These are phyloP conservation scores for Musa schizocarpa DNA, from an alignment of 176 grass and related monocot species.

Conservation along the genomic window DNA sequence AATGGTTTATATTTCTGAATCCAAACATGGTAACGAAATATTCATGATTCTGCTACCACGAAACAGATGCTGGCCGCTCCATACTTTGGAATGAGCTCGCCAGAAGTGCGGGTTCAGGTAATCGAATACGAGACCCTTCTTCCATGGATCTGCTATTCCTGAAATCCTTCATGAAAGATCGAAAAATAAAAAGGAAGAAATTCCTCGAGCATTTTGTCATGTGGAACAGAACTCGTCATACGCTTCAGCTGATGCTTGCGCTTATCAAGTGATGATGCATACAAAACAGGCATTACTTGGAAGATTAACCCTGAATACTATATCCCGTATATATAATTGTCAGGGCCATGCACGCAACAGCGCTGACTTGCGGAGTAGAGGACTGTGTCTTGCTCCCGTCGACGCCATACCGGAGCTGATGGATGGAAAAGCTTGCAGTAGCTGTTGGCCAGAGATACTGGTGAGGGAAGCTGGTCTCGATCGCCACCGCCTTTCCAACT, in stretches of 20 bases:
- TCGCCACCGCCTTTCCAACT: background rate
- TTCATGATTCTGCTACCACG: background rate
- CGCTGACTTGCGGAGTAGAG: constrained; percentile 26
- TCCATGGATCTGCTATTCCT: too few relatives aligned
- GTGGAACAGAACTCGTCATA: too few relatives aligned
- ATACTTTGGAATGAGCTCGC: constrained; percentile 14
- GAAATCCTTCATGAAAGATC: too few relatives aligned
- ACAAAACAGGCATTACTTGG: too few relatives aligned
- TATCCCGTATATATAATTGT: too few relatives aligned
- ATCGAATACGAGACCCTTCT: too few relatives aligned
- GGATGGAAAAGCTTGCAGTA: background rate
- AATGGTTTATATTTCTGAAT: background rate
- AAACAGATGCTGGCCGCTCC: constrained; percentile 35
- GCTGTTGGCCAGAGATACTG: background rate
- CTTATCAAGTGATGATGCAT: too few relatives aligned
- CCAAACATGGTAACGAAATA: background rate
- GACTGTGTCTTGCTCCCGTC: constrained; percentile 39
- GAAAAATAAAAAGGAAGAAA: too few relatives aligned
- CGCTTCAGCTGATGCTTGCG: too few relatives aligned
- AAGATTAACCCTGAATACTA: too few relatives aligned
- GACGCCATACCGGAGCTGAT: background rate
- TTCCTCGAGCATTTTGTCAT: too few relatives aligned
- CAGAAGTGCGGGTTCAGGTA: constrained; percentile 20
- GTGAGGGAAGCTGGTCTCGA: background rate
- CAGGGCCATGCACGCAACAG: constrained; percentile 6